Evolutionary conservation across 305 asterid genomes (phyloP).

Genomic region (Andrographis paniculata): DNA sequence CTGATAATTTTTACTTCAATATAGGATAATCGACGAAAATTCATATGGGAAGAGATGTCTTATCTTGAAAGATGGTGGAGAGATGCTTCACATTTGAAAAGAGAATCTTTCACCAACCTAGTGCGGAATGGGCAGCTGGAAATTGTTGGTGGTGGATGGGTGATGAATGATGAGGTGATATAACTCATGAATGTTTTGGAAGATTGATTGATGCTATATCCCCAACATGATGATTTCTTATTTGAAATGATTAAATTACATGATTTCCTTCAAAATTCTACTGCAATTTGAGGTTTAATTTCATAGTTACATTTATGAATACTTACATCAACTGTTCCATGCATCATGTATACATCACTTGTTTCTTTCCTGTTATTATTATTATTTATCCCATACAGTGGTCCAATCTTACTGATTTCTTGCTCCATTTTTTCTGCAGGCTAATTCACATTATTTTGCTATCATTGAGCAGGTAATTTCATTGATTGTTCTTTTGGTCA

Average conservation of each 20-base stretch:
- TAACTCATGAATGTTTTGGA: slow-evolving; percentile 5
- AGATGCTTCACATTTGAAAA: slow-evolving; percentile 65
- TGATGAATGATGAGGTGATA: slow-evolving; percentile 97
- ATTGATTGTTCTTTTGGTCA: slow-evolving; percentile 10
- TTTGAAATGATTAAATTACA: slow-evolving; percentile 3
- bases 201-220: slow-evolving; percentile 7
- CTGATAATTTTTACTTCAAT: slow-evolving; percentile 17
- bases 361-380: background rate
- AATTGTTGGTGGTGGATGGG: slow-evolving; percentile 99
- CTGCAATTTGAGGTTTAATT: slow-evolving; percentile 3
- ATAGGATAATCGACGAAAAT: slow-evolving; percentile 80
- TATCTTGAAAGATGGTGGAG: slow-evolving; percentile 99
- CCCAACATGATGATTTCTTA: slow-evolving; percentile 2
- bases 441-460: slow-evolving; percentile 94
- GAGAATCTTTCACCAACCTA: slow-evolving; percentile 62
- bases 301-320: slow-evolving; percentile 5
- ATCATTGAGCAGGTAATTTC: slow-evolving; percentile 85
- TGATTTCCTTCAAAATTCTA: slow-evolving; percentile 1
- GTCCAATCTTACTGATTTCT: slow-evolving; percentile 20
- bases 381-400: slow-evolving; percentile 7
- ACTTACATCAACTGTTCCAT: slow-evolving; percentile 3
- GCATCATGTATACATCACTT: background rate
- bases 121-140: slow-evolving; percentile 87
- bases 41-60: slow-evolving; percentile 99
- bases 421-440: slow-evolving; percentile 47